Conservation (phyloP, 2,329 filamentous ascomycete species). For the Hymenoscyphus salicellus region DNA sequence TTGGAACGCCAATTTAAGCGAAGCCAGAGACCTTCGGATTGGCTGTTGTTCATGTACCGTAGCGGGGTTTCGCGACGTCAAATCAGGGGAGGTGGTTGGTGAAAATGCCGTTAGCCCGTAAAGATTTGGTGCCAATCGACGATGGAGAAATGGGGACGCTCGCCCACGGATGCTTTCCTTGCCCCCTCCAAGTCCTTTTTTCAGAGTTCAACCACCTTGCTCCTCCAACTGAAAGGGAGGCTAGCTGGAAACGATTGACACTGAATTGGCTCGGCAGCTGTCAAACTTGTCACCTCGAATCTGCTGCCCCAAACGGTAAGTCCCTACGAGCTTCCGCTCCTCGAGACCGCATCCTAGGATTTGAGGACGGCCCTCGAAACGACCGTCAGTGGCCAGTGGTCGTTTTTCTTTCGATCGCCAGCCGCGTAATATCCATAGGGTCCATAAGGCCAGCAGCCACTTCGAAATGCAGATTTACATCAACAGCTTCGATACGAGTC, state of each 20-base stretch:
- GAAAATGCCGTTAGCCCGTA: neutral
- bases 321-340: neutral
- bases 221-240: too few relatives aligned
- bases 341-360: neutral
- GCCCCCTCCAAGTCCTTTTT: too few relatives aligned
- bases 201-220: too few relatives aligned
- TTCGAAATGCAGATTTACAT: neutral
- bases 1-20: neutral
- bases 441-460: conserved; percentile 1
- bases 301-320: neutral
- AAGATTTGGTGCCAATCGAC: too few relatives aligned
- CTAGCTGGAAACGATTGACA: too few relatives aligned
- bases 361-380: neutral
- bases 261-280: too few relatives aligned
- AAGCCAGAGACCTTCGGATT: neutral
- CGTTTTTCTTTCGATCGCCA: neutral
- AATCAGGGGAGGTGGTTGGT: neutral
- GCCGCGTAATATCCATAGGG: neutral
- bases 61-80: neutral
- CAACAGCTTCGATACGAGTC: neutral
- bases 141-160: too few relatives aligned
- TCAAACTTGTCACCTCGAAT: neutral
- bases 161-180: too few relatives aligned
- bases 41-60: neutral
- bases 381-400: neutral